A percentile compares a stretch with the other conserved stretches of the same genome.
These are phyloP conservation scores for Escallonia rubra DNA, from an alignment of 129 eudicot genomes.

Conservation along the genomic window DNA sequence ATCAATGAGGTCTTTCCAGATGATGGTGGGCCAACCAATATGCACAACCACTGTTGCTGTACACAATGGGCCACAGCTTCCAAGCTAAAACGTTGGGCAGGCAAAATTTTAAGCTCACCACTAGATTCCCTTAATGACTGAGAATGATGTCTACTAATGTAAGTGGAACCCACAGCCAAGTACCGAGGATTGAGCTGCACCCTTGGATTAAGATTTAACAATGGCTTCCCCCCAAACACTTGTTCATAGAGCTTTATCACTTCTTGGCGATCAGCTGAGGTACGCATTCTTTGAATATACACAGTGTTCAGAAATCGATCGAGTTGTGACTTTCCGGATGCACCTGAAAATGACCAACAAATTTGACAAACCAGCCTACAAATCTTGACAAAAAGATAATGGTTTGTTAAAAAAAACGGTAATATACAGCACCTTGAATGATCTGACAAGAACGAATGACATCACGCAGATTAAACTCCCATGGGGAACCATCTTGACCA, in stretches of 20 bases:
- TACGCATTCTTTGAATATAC: constrained; percentile 95
- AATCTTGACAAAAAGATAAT: background rate
- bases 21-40: constrained; percentile 86
- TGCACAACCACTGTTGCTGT: constrained; percentile 75
- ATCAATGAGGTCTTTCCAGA: constrained; percentile 91
- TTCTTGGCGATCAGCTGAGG: constrained; percentile 58
- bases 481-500: constrained; percentile 93
- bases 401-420: background rate
- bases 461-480: constrained; percentile 98
- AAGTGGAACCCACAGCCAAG: constrained; percentile 49
- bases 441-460: constrained; percentile 84
- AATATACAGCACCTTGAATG: constrained; percentile 46
- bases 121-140: constrained; percentile 31
- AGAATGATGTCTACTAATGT: constrained; percentile 40
- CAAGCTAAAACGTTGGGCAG: constrained; percentile 61
- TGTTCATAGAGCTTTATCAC: constrained; percentile 59
- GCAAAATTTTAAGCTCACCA: constrained; percentile 59
- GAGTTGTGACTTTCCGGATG: constrained; percentile 46
- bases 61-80: constrained; percentile 77
- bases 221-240: constrained; percentile 52
- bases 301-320: constrained; percentile 78
- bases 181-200: constrained; percentile 51
- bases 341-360: constrained; percentile 36
- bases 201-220: constrained; percentile 54
- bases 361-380: background rate